phyloP scores from a whole-genome alignment of 73 alveolate genomes.

The Tetrahymena malaccensis region DNA sequence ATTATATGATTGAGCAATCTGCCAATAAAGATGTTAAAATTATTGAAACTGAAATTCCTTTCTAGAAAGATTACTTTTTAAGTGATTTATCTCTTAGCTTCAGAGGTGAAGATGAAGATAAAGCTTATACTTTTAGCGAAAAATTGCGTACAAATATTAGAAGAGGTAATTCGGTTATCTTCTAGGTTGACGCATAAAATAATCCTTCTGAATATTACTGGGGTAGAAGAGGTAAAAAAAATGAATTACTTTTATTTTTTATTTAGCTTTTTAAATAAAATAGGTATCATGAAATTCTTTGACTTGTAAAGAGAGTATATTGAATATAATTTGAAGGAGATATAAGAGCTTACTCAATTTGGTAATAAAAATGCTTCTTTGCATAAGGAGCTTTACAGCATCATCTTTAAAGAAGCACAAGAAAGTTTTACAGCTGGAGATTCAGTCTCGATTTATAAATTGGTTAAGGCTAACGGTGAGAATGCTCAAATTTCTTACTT shows the following conservation, averaged over 20 bases:
- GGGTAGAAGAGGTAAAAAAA: neutral
- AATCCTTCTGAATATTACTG: neutral
- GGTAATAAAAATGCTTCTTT: neutral
- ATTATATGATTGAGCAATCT: neutral
- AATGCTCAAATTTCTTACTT: conserved; percentile 76
- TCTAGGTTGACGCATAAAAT: neutral
- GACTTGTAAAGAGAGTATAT: conserved; percentile 46
- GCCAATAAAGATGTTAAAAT: neutral
- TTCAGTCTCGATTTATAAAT: conserved; percentile 59
- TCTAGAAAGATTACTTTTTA: neutral
- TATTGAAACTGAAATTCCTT: neutral
- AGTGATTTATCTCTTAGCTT: neutral
- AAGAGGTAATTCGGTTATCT: conserved; percentile 36
- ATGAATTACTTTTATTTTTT: neutral
- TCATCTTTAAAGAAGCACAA: conserved; percentile 35
- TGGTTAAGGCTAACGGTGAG: conserved; percentile 94
- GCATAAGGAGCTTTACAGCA: neutral
- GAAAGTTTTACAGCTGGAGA: conserved; percentile 39
- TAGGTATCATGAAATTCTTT: conserved; percentile 67
- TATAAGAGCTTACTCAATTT: neutral
- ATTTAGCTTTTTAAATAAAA: conserved; percentile 6
- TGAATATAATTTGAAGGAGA: conserved; percentile 9
- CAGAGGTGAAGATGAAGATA: neutral
- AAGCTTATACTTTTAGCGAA: neutral
- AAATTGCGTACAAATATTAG: conserved; percentile 3